Evolutionary conservation across 2,329 filamentous ascomycete species (phyloP).

Genomic region (Chrysoporthe austroafricana): DNA sequence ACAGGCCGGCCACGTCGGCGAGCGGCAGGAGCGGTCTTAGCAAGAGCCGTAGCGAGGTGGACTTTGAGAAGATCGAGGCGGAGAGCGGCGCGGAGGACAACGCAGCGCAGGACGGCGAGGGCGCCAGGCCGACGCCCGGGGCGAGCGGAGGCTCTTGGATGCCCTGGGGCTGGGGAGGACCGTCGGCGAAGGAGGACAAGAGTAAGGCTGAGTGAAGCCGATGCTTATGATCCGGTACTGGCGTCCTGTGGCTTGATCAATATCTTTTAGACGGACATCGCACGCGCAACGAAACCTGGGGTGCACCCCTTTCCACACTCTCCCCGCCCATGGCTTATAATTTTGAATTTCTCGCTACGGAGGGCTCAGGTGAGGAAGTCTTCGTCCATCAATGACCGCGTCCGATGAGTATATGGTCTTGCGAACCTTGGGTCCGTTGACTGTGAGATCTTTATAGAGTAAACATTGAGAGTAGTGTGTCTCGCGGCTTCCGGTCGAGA

Average conservation of each 20-base stretch:
- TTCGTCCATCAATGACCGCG: background rate
- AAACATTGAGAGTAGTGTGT: slow-evolving; percentile 3
- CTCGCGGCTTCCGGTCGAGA: background rate
- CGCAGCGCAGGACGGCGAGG: slow-evolving; percentile 36
- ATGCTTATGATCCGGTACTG: background rate
- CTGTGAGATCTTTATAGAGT: background rate
- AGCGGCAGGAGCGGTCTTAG: slow-evolving; percentile 62
- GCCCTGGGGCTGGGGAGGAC: slow-evolving; percentile 50
- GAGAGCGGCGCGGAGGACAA: slow-evolving; percentile 67
- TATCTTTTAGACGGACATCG: background rate
- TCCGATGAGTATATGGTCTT: background rate
- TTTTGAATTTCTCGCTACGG: background rate
- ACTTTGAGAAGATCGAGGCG: slow-evolving; percentile 87
- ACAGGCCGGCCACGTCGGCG: slow-evolving; percentile 47
- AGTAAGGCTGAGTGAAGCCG: slow-evolving; percentile 25
- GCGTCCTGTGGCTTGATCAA: background rate
- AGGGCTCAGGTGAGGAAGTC: background rate
- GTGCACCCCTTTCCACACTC: background rate
- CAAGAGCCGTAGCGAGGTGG: slow-evolving; percentile 83
- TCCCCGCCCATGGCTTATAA: background rate
- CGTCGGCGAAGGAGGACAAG: slow-evolving; percentile 37
- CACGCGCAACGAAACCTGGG: slow-evolving; percentile 8
- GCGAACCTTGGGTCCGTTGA: background rate
- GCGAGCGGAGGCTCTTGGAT: slow-evolving; percentile 44
- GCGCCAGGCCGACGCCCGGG: slow-evolving; percentile 36